A percentile compares a stretch with the other conserved stretches of the same genome.
Evolutionary conservation across 2,329 filamentous ascomycete genomes (phyloP).

Genomic region (Fusarium phyllophilum): DNA sequence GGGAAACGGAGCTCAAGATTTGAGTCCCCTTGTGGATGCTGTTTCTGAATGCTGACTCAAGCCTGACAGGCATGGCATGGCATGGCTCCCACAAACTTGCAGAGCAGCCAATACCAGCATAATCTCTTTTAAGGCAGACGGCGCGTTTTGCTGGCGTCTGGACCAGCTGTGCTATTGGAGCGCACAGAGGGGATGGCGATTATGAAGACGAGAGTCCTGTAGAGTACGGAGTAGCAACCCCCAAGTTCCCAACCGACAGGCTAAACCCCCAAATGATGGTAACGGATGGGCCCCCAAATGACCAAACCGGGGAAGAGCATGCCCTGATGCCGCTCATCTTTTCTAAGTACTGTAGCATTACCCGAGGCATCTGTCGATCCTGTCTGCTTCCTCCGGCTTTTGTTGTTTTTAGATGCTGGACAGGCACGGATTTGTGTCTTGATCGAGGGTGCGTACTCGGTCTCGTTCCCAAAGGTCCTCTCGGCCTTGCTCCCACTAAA

Average conservation of each 20-base stretch:
- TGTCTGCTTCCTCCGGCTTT: conserved; percentile 20
- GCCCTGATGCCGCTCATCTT: conserved; percentile 33
- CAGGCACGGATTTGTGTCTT: conserved; percentile 21
- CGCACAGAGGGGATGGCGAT: conserved; percentile 23
- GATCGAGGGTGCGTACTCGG: conserved; percentile 25
- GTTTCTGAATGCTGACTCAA: conserved; percentile 36
- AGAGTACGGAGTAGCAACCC: conserved; percentile 20
- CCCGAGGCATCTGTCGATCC: conserved; percentile 37
- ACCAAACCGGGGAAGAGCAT: conserved; percentile 40
- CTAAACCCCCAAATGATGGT: conserved; percentile 36
- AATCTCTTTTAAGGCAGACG: conserved; percentile 17
- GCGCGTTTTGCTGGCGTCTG: conserved; percentile 30
- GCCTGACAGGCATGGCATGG: conserved; percentile 20
- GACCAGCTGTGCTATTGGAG: conserved; percentile 37
- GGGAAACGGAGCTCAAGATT: conserved; percentile 42
- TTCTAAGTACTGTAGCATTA: conserved; percentile 19
- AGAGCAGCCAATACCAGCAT: conserved; percentile 11
- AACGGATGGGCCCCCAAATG: conserved; percentile 36
- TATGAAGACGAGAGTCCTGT: conserved; percentile 8
- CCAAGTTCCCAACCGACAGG: conserved; percentile 26
- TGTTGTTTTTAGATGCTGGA: conserved; percentile 24
- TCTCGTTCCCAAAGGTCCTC: conserved; percentile 2
- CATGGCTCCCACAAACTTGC: conserved; percentile 15
- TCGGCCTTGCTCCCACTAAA: conserved; percentile 3
- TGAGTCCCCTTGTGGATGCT: conserved; percentile 34